Evolutionary conservation across 192 early-diverging fungal genomes (phyloP), one percentile per base, ranked within the genome.

Genomic region (Chytriomyces confervae): DNA sequence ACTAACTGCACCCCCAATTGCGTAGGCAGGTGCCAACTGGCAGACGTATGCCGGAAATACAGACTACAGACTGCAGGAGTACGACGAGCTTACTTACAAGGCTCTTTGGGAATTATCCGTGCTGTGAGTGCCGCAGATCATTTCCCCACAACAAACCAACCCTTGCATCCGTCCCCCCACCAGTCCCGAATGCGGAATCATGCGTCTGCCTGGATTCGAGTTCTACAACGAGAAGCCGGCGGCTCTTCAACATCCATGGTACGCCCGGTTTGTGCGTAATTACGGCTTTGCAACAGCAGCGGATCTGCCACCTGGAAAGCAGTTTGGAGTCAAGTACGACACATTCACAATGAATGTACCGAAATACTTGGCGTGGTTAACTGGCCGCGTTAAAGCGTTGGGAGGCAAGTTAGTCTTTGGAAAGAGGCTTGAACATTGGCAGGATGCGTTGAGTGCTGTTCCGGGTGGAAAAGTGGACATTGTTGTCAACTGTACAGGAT

Each of bases 401-500:
- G 93, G 93, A 27, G 95, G 95, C 5, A 78, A 73, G 29, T 76
- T 86, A 8, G 69, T 81, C 20, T 16, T 24, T 44, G 36, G 36
- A 36, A 53, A 66, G 36, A 48, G 70, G 23, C 61, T 83, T 11
- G 45, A 72, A 0, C 81, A 84, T 66, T 77, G 93, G 44, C 84
- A 89, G 61, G 89, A 88, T 7, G 84, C 86, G 36, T 74, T 74
- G 46, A 74, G 62, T n/a, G 36, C 5, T 20, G 60, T 48, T 43
- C 36, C 36, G 36, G 36, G 36, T 36, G 36, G 36, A 36, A 75
- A 82, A 48, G 84, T 86, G 46, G 84, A 87, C 63, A 79, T 91
- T 50, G 84, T 95, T 50, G 82, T 96, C 66, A 96, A 96, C 75
- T 97, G 95, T 76, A 92, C 93, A 0, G 95, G 94, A 0, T 77